These are phyloP conservation scores for Adiantum capillusveneris DNA, from an alignment of 75 land plant genomes.

Conservation along the genomic window DNA sequence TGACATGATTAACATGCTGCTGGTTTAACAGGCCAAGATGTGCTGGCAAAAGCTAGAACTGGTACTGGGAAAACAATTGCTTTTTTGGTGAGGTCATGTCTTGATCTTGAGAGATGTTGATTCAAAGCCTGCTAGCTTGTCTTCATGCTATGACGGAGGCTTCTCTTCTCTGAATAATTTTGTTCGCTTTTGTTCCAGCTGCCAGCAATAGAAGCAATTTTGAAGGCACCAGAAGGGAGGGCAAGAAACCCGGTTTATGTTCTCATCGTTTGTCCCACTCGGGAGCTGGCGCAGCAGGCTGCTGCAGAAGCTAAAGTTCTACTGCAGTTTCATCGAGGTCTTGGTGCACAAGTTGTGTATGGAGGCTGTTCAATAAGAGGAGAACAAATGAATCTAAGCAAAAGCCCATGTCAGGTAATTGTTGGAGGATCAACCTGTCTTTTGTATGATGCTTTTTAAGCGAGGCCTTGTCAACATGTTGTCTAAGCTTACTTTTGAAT, in stretches of 20 bases:
- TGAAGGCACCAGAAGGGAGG: conserved; percentile 35
- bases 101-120: neutral
- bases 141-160: too few relatives aligned
- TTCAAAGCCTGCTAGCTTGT: neutral
- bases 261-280: conserved; percentile 81
- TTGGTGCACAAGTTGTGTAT: conserved; percentile 91
- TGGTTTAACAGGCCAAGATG: conserved; percentile 34
- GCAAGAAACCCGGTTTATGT: conserved; percentile 64
- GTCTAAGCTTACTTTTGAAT: too few relatives aligned
- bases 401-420: conserved; percentile 77
- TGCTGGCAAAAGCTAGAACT: conserved; percentile 92
- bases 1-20: neutral
- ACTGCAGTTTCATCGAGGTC: conserved; percentile 70
- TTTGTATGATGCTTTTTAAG: too few relatives aligned
- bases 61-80: conserved; percentile 99
- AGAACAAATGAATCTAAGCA: conserved; percentile 80
- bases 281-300: conserved; percentile 95
- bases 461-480: too few relatives aligned
- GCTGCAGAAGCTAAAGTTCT: conserved; percentile 74
- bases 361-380: conserved; percentile 71
- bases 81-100: conserved; percentile 58
- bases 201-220: conserved; percentile 83
- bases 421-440: too few relatives aligned
- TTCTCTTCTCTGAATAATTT: neutral
- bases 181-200: conserved; percentile 46